Evolutionary conservation across 768 basidiomycete species (phyloP), one percentile per base, ranked within the genome.

Genomic region (Kwoniella bestiolae): DNA sequence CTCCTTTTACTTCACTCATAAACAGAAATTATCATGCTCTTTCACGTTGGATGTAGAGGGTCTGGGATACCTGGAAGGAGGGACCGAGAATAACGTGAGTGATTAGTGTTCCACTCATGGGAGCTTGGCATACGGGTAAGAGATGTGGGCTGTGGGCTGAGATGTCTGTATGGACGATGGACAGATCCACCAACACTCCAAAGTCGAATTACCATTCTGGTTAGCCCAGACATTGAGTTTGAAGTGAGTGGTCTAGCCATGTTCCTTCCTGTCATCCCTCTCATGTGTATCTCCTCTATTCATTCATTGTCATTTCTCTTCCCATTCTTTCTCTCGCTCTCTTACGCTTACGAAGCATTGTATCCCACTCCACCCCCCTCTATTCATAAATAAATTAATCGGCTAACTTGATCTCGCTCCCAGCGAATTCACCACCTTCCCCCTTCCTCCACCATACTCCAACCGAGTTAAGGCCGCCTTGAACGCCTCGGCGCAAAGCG

Each of bases 351-450:
- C n/a, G n/a, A n/a, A n/a, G n/a, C n/a, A n/a, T n/a, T n/a, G n/a
- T n/a, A n/a, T n/a, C n/a, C n/a, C n/a, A n/a, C n/a, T n/a, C n/a
- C n/a, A n/a, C n/a, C n/a, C n/a, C n/a, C n/a, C n/a, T n/a, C n/a
- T n/a, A n/a, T n/a, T n/a, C n/a, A n/a, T n/a, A n/a, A n/a, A n/a
- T n/a, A n/a, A n/a, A n/a, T n/a, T n/a, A n/a, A n/a, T n/a, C n/a
- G n/a, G n/a, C n/a, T n/a, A n/a, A n/a, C n/a, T n/a, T n/a, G n/a
- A n/a, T n/a, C n/a, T n/a, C n/a, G n/a, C n/a, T n/a, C n/a, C n/a
- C 70, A 91, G 94, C 9, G 91, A 91, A 74, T 94, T 91, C 86
- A 91, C 91, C 8, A 91, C 94, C 70, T 90, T 94, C 80, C 87
- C 87, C 49, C 89, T 94, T 31, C 94, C 94, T 0, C 72, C 86